A percentile compares a stretch with the other conserved stretches of the same genome.
phyloP scores from a whole-genome alignment of 148 eudicot species.

The Linanthus parryae region DNA sequence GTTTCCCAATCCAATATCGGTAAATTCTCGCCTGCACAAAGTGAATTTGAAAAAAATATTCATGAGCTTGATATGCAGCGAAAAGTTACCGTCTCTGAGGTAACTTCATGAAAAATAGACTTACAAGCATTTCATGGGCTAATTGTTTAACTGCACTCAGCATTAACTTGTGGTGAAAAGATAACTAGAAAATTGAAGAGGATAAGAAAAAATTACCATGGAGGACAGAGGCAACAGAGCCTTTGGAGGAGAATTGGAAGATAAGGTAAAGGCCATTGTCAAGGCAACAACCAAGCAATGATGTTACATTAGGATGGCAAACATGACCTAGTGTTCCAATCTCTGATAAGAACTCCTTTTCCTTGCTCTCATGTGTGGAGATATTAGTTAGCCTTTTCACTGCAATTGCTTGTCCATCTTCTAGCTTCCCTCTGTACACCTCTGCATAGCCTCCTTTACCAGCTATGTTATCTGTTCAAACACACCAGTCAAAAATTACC shows the following conservation, averaged over 20 bases:
- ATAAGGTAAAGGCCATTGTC: slow-evolving; percentile 81
- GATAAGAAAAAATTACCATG: slow-evolving; percentile 72
- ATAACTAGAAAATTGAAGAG: too few species aligned
- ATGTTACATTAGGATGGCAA: slow-evolving; percentile 74
- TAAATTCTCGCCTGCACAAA: slow-evolving; percentile 49
- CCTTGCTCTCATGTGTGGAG: slow-evolving; percentile 64
- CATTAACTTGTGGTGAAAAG: too few species aligned
- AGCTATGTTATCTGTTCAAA: slow-evolving; percentile 67
- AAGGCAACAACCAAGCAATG: slow-evolving; percentile 80
- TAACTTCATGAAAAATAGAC: too few species aligned
- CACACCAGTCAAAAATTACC: not conserved
- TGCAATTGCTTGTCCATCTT: slow-evolving; percentile 67
- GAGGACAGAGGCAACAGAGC: slow-evolving; percentile 88
- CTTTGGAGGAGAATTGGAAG: slow-evolving; percentile 73
- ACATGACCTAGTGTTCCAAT: slow-evolving; percentile 93
- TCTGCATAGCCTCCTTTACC: slow-evolving; percentile 96
- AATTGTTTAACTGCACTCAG: too few species aligned
- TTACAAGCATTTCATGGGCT: too few species aligned
- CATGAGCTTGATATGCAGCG: too few species aligned
- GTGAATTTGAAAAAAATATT: too few species aligned
- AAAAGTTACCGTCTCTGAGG: too few species aligned
- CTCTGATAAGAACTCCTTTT: slow-evolving; percentile 85
- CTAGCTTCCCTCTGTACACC: slow-evolving; percentile 66
- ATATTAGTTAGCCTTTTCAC: slow-evolving; percentile 66
- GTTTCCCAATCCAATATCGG: slow-evolving; percentile 74